phyloP scores from a whole-genome alignment of 169 alveolate genomes.

The Theileria luwenshuni region DNA sequence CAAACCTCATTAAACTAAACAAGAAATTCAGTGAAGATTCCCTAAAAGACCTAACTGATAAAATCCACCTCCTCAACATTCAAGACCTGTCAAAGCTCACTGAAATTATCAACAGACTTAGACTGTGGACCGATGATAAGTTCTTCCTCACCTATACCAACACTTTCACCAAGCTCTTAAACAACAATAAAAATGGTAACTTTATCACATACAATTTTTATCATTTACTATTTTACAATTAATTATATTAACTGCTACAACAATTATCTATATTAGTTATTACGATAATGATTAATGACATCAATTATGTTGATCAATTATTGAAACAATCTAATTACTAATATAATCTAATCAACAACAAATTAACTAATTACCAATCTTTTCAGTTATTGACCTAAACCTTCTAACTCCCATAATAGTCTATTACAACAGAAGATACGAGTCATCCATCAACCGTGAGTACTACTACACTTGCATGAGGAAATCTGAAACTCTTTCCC shows the following conservation, averaged over 20 bases:
- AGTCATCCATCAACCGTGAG: constrained; percentile 54
- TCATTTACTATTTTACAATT: no score
- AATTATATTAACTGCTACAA: no score
- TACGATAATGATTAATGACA: no score
- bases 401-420: constrained; percentile 17
- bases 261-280: no score
- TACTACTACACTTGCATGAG: not conserved
- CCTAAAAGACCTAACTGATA: constrained; percentile 21
- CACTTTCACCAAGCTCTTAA: not conserved
- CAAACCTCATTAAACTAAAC: not conserved
- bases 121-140: constrained; percentile 45
- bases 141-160: constrained; percentile 23
- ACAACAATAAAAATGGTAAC: not conserved
- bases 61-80: constrained; percentile 29
- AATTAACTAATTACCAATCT: no score
- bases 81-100: constrained; percentile 31
- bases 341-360: no score
- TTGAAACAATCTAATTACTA: no score
- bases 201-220: no score
- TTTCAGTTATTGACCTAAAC: not conserved
- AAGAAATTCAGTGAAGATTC: constrained; percentile 41
- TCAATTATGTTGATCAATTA: no score
- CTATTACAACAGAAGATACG: constrained; percentile 56
- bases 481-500: no score
- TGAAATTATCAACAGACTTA: constrained; percentile 20